Conservation (phyloP, 2,329 filamentous ascomycete genomes). For the Pseudocercospora eumusae region DNA sequence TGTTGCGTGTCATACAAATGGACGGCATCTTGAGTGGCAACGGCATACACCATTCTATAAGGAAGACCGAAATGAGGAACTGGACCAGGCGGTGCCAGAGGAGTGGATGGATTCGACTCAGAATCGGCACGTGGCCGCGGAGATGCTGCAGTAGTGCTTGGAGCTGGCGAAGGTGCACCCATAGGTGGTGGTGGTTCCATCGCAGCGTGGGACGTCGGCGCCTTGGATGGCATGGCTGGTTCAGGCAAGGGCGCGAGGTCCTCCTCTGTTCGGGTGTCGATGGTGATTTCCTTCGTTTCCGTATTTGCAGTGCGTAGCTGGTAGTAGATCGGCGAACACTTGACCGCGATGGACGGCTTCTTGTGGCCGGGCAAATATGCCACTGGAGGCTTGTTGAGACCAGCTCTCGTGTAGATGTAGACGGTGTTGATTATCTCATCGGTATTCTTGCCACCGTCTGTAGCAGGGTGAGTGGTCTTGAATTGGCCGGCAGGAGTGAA, state of each 20-base stretch:
- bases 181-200: conserved; percentile 81
- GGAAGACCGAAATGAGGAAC: conserved; percentile 75
- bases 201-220: conserved; percentile 62
- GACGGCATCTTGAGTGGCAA: conserved; percentile 94
- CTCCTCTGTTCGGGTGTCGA: conserved; percentile 88
- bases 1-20: conserved; percentile 97
- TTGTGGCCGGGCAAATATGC: conserved; percentile 95
- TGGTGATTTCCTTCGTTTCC: conserved; percentile 84
- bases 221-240: conserved; percentile 61
- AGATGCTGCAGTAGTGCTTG: conserved; percentile 54
- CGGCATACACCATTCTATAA: conserved; percentile 93
- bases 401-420: conserved; percentile 94
- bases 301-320: conserved; percentile 66
- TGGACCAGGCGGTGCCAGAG: conserved; percentile 50
- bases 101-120: conserved; percentile 55
- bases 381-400: conserved; percentile 93
- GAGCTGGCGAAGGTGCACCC: conserved; percentile 55
- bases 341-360: conserved; percentile 94
- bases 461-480: conserved; percentile 71
- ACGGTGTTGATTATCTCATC: conserved; percentile 96
- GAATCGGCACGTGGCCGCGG: conserved; percentile 53
- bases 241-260: conserved; percentile 82
- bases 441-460: conserved; percentile 69
- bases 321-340: conserved; percentile 89
- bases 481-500: conserved; percentile 96